Evolutionary conservation across 257 asterid genomes (phyloP), one percentile per base, ranked within the genome.

Genomic region (Mentha longifolia): DNA sequence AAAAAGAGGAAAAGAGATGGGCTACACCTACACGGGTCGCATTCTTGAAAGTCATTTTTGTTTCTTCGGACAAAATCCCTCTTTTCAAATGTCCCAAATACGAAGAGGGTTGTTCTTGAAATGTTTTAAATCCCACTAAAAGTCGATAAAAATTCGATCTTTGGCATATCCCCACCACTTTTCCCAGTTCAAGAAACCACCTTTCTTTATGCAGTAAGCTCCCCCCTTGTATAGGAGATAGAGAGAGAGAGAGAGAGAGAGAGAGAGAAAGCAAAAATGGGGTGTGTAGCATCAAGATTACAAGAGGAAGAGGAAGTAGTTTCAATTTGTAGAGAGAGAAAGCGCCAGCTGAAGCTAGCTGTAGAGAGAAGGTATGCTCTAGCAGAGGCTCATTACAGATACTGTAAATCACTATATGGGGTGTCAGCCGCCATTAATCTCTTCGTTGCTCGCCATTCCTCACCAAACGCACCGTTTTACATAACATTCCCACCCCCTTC

Each of bases 381-480:
- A 15, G 97, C 98, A 46, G 95, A 91, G 75, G 88, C 97, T 12
- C 97, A 94, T 68, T 84, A 85, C 74, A 86, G 85, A 46, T 94
- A 94, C 74, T 91, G 88, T 28, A 87, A 91, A 78, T 87, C 97
- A 5, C 78, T 93, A 0, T 81, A 61, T 67, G 96, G 97, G 12
- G 98, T 89, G 37, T 87, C 98, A 31, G 96, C 95, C 3, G 97
- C 98, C 51, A 60, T 91, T 14, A 84, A 73, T 45, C 91, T 93
- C 61, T 91, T 91, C 70, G 91, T 89, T n/a, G 83, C 92, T 47
- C 88, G 96, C 80, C 97, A 89, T 86, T 85, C 91, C 58, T 73
- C 80, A 25, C 90, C 90, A 2, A 80, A 88, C 70, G 79, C 95
- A 19, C 84, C 91, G 8, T 91, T 76, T 75, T 77, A 68, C 73